These are phyloP conservation scores for Daldinia decipiens DNA, from an alignment of 495 filamentous ascomycete species.

Conservation along the genomic window DNA sequence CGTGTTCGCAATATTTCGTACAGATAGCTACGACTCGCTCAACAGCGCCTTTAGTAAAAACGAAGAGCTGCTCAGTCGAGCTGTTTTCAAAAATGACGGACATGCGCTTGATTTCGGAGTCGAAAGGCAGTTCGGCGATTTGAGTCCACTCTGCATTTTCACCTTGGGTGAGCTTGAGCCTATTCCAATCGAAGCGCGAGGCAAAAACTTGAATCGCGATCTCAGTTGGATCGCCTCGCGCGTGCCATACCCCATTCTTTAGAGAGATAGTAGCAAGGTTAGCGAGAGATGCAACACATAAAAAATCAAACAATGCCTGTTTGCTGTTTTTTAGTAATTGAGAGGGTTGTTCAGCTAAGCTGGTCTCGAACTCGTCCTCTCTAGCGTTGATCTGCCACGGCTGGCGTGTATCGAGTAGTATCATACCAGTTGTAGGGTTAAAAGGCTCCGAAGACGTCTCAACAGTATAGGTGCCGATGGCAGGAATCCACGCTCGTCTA, in stretches of 20 bases:
- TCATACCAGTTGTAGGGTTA: conserved; percentile 64
- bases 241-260: conserved; percentile 64
- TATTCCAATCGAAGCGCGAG: conserved; percentile 68
- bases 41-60: conserved; percentile 75
- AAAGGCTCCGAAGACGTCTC: conserved; percentile 64
- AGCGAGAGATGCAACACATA: conserved; percentile 70
- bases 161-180: conserved; percentile 60
- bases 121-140: conserved; percentile 72
- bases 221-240: conserved; percentile 74
- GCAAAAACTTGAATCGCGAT: conserved; percentile 78
- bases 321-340: conserved; percentile 44
- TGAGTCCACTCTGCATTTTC: conserved; percentile 66
- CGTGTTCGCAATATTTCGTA: conserved; percentile 57
- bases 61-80: conserved; percentile 50
- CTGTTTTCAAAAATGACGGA: conserved; percentile 66
- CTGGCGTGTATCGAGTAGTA: conserved; percentile 56
- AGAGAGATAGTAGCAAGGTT: conserved; percentile 70
- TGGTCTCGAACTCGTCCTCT: conserved; percentile 1
- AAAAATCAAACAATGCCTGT: conserved; percentile 62
- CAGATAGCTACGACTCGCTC: conserved; percentile 68
- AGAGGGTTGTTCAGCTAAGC: conserved; percentile 43
- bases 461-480: conserved; percentile 68
- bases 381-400: conserved; percentile 37
- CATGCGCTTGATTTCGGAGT: conserved; percentile 76
- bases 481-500: conserved; percentile 64